These are phyloP conservation scores for Amaranthus hypochondriacus DNA, from an alignment of 148 eudicot genomes.

Conservation along the genomic window DNA sequence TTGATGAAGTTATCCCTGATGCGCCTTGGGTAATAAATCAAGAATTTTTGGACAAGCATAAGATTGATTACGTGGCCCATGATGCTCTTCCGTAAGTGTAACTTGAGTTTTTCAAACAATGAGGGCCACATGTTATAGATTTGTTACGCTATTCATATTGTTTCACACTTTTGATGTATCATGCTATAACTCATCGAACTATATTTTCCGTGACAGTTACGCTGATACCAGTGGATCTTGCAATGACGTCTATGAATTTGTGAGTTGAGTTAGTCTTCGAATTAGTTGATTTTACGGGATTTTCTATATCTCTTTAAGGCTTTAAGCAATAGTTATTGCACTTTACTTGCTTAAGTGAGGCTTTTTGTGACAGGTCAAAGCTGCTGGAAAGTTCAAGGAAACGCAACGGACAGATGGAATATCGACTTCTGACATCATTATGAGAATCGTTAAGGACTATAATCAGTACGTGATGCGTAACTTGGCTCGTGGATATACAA, in stretches of 20 bases:
- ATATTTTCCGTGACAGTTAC: slow-evolving; percentile 37
- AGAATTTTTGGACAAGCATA: slow-evolving; percentile 63
- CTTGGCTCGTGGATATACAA: slow-evolving; percentile 69
- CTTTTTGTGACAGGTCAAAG: slow-evolving; percentile 41
- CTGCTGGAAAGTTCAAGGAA: slow-evolving; percentile 64
- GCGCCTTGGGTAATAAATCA: slow-evolving; percentile 70
- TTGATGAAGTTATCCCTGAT: slow-evolving; percentile 77
- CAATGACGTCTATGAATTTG: slow-evolving; percentile 75
- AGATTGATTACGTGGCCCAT: slow-evolving; percentile 71
- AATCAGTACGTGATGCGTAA: slow-evolving; percentile 79
- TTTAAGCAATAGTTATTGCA: slow-evolving; percentile 1
- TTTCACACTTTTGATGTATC: not conserved
- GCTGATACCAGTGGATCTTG: slow-evolving; percentile 76
- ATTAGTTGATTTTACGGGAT: not conserved
- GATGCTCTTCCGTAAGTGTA: slow-evolving; percentile 77
- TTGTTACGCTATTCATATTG: not conserved
- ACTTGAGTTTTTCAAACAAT: not conserved
- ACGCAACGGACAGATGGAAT: slow-evolving; percentile 70
- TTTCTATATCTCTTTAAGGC: not conserved
- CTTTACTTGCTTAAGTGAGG: slow-evolving; percentile 8
- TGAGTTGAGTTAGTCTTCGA: slow-evolving; percentile 26
- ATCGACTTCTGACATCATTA: slow-evolving; percentile 74
- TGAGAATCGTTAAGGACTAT: slow-evolving; percentile 76
- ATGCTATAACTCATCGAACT: not conserved
- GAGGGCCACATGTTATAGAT: not conserved